A percentile compares a stretch with the other conserved stretches of the same genome.
These are phyloP conservation scores for Bonia amplexicaulis DNA, from an alignment of 176 grass and related monocot species.

Conservation along the genomic window DNA sequence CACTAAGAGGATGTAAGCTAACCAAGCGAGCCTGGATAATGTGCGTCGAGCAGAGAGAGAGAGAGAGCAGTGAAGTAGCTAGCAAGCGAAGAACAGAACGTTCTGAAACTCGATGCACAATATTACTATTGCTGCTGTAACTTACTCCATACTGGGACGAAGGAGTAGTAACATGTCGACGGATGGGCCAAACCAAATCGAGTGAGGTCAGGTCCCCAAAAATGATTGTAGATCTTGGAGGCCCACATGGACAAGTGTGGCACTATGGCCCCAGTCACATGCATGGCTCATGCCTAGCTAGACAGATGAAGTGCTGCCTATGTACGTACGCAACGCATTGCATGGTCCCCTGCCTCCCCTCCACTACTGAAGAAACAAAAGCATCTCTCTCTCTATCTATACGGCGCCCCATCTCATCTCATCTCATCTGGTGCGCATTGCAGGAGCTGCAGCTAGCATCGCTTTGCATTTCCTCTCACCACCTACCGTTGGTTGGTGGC, in stretches of 20 bases:
- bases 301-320: not conserved
- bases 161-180: not conserved
- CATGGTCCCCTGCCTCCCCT: not conserved
- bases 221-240: not conserved
- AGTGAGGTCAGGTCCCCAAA: not conserved
- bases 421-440: not conserved
- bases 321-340: not conserved
- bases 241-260: not conserved
- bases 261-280: conserved; percentile 13
- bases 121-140: not conserved
- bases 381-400: not conserved
- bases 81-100: not conserved
- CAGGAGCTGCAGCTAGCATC: not conserved
- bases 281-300: not conserved
- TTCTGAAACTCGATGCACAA: not conserved
- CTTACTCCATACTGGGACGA: not conserved
- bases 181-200: not conserved
- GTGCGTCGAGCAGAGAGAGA: not conserved
- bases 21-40: not conserved
- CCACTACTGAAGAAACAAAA: not conserved
- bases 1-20: not conserved
- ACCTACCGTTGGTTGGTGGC: not conserved
- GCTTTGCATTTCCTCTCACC: not conserved
- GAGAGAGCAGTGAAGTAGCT: not conserved
- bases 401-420: not conserved